phyloP scores from a whole-genome alignment of 1,284 basidiomycete genomes.

The Puccinia polysora region DNA sequence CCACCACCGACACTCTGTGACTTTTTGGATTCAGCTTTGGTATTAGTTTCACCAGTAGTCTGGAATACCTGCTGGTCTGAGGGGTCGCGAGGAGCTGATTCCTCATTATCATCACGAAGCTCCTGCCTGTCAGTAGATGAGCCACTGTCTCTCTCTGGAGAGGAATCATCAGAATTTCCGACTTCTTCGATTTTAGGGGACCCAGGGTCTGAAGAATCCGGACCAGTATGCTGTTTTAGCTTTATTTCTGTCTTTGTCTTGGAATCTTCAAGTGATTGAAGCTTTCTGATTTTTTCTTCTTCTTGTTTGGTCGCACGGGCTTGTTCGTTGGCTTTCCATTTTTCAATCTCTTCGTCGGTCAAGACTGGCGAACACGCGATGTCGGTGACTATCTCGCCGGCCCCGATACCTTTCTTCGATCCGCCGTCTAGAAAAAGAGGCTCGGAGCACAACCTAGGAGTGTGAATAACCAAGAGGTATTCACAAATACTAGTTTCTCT shows the following conservation, averaged over 20 bases:
- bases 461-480: slow-evolving; percentile 85
- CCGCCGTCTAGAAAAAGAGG: slow-evolving; percentile 64
- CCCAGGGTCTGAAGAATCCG: too few species aligned
- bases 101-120: background rate
- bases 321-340: slow-evolving; percentile 14
- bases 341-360: slow-evolving; percentile 46
- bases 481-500: slow-evolving; percentile 80
- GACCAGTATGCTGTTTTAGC: background rate
- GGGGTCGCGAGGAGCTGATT: background rate
- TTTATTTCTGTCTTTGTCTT: background rate
- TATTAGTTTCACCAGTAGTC: background rate
- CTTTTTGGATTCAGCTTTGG: background rate
- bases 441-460: slow-evolving; percentile 80
- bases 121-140: background rate
- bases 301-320: slow-evolving; percentile 10
- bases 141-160: too few species aligned
- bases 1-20: background rate
- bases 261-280: background rate
- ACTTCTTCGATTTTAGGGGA: too few species aligned
- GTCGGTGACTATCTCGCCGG: slow-evolving; percentile 51
- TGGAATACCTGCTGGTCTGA: slow-evolving; percentile 4
- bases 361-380: slow-evolving; percentile 53
- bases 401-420: slow-evolving; percentile 58
- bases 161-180: too few species aligned
- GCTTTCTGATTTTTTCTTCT: slow-evolving; percentile 14